Percentiles rank a stretch among this genome's conserved stretches.
These are phyloP conservation scores for Beta lomatogona DNA, from an alignment of 179 eudicot species.

Conservation along the genomic window DNA sequence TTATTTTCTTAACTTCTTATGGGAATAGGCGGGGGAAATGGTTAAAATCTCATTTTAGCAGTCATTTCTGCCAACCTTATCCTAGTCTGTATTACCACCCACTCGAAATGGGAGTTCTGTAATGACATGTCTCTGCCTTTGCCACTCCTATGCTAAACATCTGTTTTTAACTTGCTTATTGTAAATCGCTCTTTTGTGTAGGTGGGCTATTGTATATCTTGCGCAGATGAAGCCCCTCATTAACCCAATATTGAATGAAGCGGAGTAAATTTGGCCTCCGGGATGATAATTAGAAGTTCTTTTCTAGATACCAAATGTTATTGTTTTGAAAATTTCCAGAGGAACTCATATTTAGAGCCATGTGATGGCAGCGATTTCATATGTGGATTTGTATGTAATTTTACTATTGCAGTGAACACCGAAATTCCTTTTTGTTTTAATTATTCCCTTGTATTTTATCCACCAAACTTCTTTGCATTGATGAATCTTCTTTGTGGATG, in stretches of 20 bases:
- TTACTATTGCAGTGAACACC: conserved; percentile 26
- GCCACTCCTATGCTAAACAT: not conserved
- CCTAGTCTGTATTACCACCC: too few species aligned
- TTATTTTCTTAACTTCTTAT: too few species aligned
- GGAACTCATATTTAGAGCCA: conserved; percentile 28
- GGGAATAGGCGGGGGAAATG: too few species aligned
- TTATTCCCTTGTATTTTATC: conserved; percentile 19
- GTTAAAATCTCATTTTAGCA: too few species aligned
- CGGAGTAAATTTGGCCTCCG: conserved; percentile 39
- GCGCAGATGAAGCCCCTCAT: conserved; percentile 92
- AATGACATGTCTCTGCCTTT: not conserved
- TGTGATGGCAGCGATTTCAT: conserved; percentile 25
- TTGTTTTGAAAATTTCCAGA: conserved; percentile 35
- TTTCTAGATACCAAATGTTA: conserved; percentile 26
- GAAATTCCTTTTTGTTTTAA: conserved; percentile 15
- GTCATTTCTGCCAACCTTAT: too few species aligned
- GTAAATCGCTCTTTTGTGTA: conserved; percentile 30
- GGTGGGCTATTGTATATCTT: conserved; percentile 97
- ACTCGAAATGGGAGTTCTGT: too few species aligned
- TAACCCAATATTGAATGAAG: conserved; percentile 79
- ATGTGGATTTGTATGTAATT: conserved; percentile 42
- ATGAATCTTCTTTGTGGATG: conserved; percentile 31
- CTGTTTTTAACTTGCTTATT: not conserved
- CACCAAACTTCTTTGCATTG: conserved; percentile 20
- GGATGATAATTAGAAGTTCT: conserved; percentile 25